A percentile compares a stretch with the other conserved stretches of the same genome.
phyloP scores from a whole-genome alignment of 257 asterid genomes.

The Solanum chilense region DNA sequence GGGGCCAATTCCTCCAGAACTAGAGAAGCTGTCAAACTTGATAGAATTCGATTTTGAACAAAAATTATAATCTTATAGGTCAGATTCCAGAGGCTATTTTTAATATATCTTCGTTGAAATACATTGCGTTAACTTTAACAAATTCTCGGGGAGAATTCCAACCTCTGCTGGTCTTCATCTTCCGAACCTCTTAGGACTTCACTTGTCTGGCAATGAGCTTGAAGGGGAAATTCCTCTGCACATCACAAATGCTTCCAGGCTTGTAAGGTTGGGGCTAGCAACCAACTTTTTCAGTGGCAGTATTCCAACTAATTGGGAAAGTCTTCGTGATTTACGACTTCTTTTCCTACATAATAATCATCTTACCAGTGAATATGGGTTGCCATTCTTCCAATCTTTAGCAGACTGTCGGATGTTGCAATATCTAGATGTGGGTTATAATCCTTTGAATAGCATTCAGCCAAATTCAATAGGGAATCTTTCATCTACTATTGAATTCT shows the following conservation, averaged over 20 bases:
- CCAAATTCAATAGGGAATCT: conserved; percentile 20
- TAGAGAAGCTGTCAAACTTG: conserved; percentile 15
- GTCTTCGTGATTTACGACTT: conserved; percentile 2
- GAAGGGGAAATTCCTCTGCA: conserved; percentile 14
- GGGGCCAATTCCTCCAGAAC: conserved; percentile 15
- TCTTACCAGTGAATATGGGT: neutral
- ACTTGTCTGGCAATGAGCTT: conserved; percentile 4
- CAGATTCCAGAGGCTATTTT: conserved; percentile 17
- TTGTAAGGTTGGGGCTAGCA: conserved; percentile 5
- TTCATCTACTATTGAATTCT: conserved; percentile 10
- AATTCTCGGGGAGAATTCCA: conserved; percentile 14
- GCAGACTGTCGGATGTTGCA: conserved; percentile 13
- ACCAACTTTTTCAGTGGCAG: conserved; percentile 6
- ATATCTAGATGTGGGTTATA: conserved; percentile 7
- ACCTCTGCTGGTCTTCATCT: conserved; percentile 8
- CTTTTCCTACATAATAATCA: conserved; percentile 3
- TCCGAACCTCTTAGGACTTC: conserved; percentile 14
- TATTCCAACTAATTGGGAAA: conserved; percentile 18
- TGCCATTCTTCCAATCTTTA: conserved; percentile 16
- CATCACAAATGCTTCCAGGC: conserved; percentile 17
- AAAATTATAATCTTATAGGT: conserved; percentile 7
- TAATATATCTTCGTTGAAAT: conserved; percentile 17
- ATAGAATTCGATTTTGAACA: neutral
- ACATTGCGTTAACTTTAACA: neutral
- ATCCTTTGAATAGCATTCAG: conserved; percentile 4